phyloP scores from a whole-genome alignment of 139 green algal species.

The Chlorella ohadii region DNA sequence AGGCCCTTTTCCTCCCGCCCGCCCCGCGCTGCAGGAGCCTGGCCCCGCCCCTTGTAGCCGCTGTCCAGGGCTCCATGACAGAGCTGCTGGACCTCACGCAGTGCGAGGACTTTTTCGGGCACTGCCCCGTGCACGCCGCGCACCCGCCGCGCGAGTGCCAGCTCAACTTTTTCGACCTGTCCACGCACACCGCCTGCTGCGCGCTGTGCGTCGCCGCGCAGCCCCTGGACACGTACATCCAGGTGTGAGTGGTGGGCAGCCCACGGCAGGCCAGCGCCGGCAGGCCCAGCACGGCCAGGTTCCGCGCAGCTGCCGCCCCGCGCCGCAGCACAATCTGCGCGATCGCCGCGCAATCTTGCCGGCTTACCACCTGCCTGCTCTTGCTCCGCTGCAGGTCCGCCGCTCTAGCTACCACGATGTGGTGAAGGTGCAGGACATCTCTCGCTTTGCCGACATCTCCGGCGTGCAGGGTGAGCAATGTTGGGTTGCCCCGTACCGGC shows the following conservation, averaged over 20 bases:
- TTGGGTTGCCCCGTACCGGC: too few relatives aligned
- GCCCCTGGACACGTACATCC: not conserved
- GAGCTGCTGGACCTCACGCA: too few relatives aligned
- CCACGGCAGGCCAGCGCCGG: too few relatives aligned
- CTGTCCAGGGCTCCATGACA: too few relatives aligned
- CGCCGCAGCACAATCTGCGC: not conserved
- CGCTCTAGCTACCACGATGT: constrained; percentile 88
- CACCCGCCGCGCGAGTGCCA: not conserved
- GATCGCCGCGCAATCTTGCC: too few relatives aligned
- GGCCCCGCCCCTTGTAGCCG: too few relatives aligned
- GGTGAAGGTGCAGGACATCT: constrained; percentile 78
- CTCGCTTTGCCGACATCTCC: constrained; percentile 55
- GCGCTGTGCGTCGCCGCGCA: not conserved
- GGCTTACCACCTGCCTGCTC: too few relatives aligned
- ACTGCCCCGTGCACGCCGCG: not conserved
- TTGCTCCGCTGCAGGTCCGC: constrained; percentile 55
- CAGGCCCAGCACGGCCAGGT: not conserved
- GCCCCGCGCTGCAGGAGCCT: too few relatives aligned
- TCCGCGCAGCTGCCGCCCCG: not conserved
- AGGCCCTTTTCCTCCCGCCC: too few relatives aligned
- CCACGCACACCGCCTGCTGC: not conserved
- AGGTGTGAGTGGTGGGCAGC: too few relatives aligned
- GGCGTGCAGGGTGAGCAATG: constrained; percentile 64
- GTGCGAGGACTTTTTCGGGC: not conserved
- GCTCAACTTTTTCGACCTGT: constrained; percentile 2